Percentiles rank a stretch among this genome's conserved stretches.
These are phyloP conservation scores for Phytopythium litorale DNA, from an alignment of 352 stramenopile genomes.

Conservation along the genomic window DNA sequence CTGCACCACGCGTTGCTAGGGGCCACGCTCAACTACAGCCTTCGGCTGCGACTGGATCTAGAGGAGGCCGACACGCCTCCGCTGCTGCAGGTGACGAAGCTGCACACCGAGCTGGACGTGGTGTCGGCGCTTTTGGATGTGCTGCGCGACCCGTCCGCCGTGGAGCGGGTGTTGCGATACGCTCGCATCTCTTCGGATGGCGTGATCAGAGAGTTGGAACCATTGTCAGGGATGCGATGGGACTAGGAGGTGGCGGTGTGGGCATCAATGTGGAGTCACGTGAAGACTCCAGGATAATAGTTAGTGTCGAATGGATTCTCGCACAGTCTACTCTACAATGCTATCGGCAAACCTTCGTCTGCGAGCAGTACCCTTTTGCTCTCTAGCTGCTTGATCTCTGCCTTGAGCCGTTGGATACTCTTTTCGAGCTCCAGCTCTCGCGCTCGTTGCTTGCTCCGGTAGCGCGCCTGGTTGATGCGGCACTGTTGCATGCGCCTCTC, in stretches of 20 bases:
- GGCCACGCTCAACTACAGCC: not conserved
- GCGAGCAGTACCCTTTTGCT: not conserved
- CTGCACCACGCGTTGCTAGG: not conserved
- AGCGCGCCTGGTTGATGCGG: constrained; percentile 23
- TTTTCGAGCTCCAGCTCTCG: constrained; percentile 10
- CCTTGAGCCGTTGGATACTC: constrained; percentile 9
- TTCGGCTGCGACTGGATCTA: not conserved
- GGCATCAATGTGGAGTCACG: too few relatives aligned
- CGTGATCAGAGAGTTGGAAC: too few relatives aligned
- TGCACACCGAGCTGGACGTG: not conserved
- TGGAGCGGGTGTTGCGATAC: not conserved
- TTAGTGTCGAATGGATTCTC: too few relatives aligned
- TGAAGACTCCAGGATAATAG: too few relatives aligned
- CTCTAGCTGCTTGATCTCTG: not conserved
- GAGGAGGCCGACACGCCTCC: not conserved
- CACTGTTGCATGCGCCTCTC: constrained; percentile 23
- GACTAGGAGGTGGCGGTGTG: too few relatives aligned
- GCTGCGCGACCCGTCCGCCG: not conserved
- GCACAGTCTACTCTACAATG: too few relatives aligned
- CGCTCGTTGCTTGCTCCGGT: constrained; percentile 14
- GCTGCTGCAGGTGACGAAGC: not conserved
- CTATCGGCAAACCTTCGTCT: not conserved
- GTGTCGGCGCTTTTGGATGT: not conserved
- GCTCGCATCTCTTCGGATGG: not conserved
- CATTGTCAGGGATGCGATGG: too few relatives aligned